Conservation (phyloP, 2,329 filamentous ascomycete species). For the Cladosporium austrohemisphaericum region DNA sequence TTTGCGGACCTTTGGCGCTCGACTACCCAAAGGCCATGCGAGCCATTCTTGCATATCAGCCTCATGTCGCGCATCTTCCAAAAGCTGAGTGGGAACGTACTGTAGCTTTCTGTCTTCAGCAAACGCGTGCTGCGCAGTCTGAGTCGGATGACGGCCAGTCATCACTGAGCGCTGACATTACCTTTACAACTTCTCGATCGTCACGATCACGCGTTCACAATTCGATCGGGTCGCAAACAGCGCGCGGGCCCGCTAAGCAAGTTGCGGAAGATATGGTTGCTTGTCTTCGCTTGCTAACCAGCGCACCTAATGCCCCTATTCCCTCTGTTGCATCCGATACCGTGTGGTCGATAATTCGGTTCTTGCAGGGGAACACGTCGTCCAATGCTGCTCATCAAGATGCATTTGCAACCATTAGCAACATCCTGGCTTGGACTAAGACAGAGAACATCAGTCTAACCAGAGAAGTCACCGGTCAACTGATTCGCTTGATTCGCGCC, state of each 20-base stretch:
- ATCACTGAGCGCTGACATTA: slow-evolving; percentile 7
- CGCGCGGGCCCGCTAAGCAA: slow-evolving; percentile 19
- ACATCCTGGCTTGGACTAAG: slow-evolving; percentile 61
- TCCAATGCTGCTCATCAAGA: slow-evolving; percentile 45
- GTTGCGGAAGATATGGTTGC: slow-evolving; percentile 31
- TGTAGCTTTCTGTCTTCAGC: slow-evolving; percentile 67
- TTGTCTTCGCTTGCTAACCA: slow-evolving; percentile 28
- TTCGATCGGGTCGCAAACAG: slow-evolving; percentile 24
- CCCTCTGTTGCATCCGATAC: slow-evolving; percentile 17
- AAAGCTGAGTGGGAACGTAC: slow-evolving; percentile 57
- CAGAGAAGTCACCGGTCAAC: slow-evolving; percentile 54
- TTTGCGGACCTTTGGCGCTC: slow-evolving; percentile 65
- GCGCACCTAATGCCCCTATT: slow-evolving; percentile 30
- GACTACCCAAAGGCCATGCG: slow-evolving; percentile 77
- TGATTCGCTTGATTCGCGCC: slow-evolving; percentile 68
- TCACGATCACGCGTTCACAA: slow-evolving; percentile 11
- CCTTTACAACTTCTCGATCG: slow-evolving; percentile 7
- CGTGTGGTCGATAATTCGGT: slow-evolving; percentile 32
- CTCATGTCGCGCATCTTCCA: slow-evolving; percentile 77
- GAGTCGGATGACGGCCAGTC: slow-evolving; percentile 23
- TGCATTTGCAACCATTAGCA: slow-evolving; percentile 73
- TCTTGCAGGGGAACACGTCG: slow-evolving; percentile 62
- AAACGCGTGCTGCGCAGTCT: slow-evolving; percentile 42
- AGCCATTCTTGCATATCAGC: slow-evolving; percentile 65
- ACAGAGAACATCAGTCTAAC: slow-evolving; percentile 66